phyloP scores from a whole-genome alignment of 345 rosid genomes.

The Chamaenerion angustifolium region DNA sequence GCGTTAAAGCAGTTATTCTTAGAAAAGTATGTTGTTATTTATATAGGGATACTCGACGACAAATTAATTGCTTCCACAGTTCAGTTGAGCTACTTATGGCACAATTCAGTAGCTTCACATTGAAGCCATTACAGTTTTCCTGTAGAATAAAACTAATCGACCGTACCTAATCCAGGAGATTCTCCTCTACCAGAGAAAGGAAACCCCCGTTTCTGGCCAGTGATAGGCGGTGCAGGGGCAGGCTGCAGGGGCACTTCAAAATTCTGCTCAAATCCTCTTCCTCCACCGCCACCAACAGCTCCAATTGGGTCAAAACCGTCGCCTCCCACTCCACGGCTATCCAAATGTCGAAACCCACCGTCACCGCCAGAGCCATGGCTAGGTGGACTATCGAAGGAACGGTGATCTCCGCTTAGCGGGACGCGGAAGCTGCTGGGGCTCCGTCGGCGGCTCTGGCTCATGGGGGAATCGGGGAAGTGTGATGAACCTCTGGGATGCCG shows the following conservation, averaged over 20 bases:
- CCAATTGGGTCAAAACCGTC: conserved; percentile 15
- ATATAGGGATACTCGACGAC: no score
- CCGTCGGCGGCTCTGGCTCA: conserved; percentile 33
- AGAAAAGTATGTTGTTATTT: no score
- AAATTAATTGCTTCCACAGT: no score
- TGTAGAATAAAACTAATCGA: no score
- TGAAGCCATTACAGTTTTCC: no score
- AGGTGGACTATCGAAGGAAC: conserved; percentile 49
- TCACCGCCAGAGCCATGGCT: conserved; percentile 22
- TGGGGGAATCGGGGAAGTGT: conserved; percentile 28
- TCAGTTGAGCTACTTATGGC: no score
- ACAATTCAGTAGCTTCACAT: no score
- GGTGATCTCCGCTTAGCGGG: conserved; percentile 22
- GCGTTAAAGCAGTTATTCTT: no score
- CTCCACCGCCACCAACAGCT: conserved; percentile 16
- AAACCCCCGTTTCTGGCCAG: conserved; percentile 12
- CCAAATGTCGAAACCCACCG: conserved; percentile 23
- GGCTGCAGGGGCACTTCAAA: conserved; percentile 4
- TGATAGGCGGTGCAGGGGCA: conserved; percentile 1
- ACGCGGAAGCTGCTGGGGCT: conserved; percentile 49
- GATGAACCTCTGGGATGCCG: conserved; percentile 32
- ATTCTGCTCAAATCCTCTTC: conserved; percentile 22
- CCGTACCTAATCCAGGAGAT: conserved; percentile 4
- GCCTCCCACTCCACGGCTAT: conserved; percentile 19
- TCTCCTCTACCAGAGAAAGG: conserved; percentile 7